phyloP scores from a whole-genome alignment of 192 early-diverging fungal genomes.

The Coemansia sp. region DNA sequence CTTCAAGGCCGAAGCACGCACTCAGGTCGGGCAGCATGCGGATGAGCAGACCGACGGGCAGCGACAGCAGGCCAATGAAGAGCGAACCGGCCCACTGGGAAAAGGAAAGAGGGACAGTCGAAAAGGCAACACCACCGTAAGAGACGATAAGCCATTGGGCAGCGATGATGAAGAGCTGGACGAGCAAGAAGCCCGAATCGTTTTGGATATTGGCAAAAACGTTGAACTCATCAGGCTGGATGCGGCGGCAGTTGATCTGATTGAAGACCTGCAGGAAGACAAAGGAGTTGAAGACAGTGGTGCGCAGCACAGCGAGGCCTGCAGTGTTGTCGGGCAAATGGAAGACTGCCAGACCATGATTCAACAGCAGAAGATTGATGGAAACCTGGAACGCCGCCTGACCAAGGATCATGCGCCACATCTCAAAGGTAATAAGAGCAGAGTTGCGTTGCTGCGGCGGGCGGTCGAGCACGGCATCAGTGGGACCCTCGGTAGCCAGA shows the following conservation, averaged over 20 bases:
- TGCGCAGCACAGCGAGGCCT: slow-evolving; percentile 59
- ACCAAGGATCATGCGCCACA: slow-evolving; percentile 91
- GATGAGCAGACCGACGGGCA: slow-evolving; percentile 79
- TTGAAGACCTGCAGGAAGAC: slow-evolving; percentile 95
- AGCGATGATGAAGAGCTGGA: slow-evolving; percentile 69
- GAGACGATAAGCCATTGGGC: slow-evolving; percentile 83
- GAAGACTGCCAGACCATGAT: slow-evolving; percentile 63
- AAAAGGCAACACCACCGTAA: slow-evolving; percentile 89
- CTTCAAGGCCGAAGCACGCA: slow-evolving; percentile 55
- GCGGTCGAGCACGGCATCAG: slow-evolving; percentile 76
- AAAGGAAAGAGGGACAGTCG: slow-evolving; percentile 64
- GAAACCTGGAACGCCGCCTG: slow-evolving; percentile 89
- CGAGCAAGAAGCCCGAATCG: slow-evolving; percentile 78
- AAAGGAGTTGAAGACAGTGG: slow-evolving; percentile 93
- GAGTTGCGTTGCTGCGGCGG: slow-evolving; percentile 73
- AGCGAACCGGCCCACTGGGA: slow-evolving; percentile 80
- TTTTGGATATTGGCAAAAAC: slow-evolving; percentile 82
- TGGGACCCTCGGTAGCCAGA: slow-evolving; percentile 89
- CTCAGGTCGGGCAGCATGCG: slow-evolving; percentile 76
- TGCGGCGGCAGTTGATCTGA: slow-evolving; percentile 87
- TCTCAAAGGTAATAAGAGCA: slow-evolving; percentile 78
- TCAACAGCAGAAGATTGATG: slow-evolving; percentile 65
- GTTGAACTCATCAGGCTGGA: slow-evolving; percentile 69
- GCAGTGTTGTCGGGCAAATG: slow-evolving; percentile 40
- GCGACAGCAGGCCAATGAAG: slow-evolving; percentile 72